Base-by-base conservation (phyloP, 192 early-diverging fungal genomes). In the Chytriomyces sp. region DNA sequence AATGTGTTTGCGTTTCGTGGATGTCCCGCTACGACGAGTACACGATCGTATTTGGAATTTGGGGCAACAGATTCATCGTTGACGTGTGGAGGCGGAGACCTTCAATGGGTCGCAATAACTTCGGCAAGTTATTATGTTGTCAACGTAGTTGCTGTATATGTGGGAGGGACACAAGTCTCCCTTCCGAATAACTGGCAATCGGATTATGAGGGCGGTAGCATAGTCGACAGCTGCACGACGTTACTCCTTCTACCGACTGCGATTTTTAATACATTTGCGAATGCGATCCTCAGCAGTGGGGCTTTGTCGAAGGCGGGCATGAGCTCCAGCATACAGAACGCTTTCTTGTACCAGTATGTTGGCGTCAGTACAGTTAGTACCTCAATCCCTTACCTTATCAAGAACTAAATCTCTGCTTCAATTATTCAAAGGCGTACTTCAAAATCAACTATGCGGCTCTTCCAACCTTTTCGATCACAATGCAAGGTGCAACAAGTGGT, bases 161-260 rank as follows among this genome's bases (percentile, higher is more conserved):
- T 62, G 1, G 28, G 14, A 2, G 32, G 36, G 3, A 37, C 1
- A 3, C 31, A 31, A 37, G 0, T 62, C 8, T 10, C 4, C 14
- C 19, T 62, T 3, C 36, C 32, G 14, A 2, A 28, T 12, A 28
- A 37, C 14, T 62, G 60, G 60, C 60, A 62, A 28, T 22, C 28
- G 2, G 60, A 62, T 38, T 62, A 62, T 6, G 31, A 58, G 19
- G 31, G 60, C 22, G 60, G 60, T 22, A 37, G 32, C 28, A 62
- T 62, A 37, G 60, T 62, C 0, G 60, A 62, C 38, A 37, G 32
- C 2, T 62, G 60, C 60, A 62, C 60, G 36, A 62, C 60, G 19
- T 6, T 62, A 28, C 5, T 62, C 1, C 14, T 39, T 37, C 39
- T 62, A 6, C 60, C 60, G 19, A 25, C 26, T 8, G 32, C 31